Evolutionary conservation across 257 asterid genomes (phyloP).

Genomic region (Striga asiatica): DNA sequence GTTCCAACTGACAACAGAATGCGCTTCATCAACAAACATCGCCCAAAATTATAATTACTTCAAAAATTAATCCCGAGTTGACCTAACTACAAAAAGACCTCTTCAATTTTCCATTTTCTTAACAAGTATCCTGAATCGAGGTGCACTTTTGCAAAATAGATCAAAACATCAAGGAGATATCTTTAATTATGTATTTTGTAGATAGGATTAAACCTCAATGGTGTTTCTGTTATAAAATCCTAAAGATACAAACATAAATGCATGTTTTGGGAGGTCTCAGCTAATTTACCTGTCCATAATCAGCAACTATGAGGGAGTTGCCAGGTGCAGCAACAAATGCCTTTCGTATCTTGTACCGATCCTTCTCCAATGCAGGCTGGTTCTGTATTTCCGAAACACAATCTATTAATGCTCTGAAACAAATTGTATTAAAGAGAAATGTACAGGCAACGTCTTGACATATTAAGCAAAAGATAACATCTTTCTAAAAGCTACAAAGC

Average conservation of each 20-base stretch:
- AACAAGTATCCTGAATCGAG: too few species aligned
- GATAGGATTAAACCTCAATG: not conserved
- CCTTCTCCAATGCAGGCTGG: conserved; percentile 98
- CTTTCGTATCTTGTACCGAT: conserved; percentile 91
- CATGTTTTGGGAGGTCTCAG: not conserved
- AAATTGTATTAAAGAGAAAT: not conserved
- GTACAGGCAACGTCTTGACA: conserved; percentile 4
- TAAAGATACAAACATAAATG: not conserved
- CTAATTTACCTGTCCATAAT: conserved; percentile 77
- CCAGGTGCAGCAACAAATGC: conserved; percentile 91
- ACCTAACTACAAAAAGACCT: not conserved
- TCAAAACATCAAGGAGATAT: not conserved
- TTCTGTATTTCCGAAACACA: conserved; percentile 39
- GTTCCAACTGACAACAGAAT: conserved; percentile 64
- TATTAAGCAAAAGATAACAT: not conserved
- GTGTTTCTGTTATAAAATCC: not conserved
- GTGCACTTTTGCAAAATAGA: not conserved
- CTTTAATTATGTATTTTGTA: not conserved
- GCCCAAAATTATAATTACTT: not conserved
- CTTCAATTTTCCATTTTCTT: not conserved
- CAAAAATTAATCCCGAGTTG: not conserved
- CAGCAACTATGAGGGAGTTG: conserved; percentile 86
- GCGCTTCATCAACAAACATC: conserved; percentile 14
- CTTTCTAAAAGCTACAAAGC: too few species aligned
- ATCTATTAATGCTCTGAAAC: conserved; percentile 1